Evolutionary conservation across 2,329 filamentous ascomycete genomes (phyloP).

Genomic region (Claviceps cyperi): DNA sequence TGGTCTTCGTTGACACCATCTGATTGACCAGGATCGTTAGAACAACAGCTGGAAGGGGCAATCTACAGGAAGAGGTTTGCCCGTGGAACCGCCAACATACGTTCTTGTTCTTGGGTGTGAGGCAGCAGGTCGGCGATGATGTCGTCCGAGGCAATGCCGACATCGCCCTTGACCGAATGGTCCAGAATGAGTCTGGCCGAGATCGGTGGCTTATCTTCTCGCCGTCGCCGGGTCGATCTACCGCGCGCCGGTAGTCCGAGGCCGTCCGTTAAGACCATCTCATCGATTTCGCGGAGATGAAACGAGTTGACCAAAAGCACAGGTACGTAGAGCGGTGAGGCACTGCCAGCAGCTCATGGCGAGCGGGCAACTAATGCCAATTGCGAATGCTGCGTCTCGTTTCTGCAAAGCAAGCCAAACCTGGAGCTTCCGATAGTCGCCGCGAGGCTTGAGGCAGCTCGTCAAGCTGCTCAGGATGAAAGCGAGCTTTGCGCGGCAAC

Average conservation of each 20-base stretch:
- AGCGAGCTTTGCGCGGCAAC: not conserved
- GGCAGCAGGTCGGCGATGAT: slow-evolving; percentile 73
- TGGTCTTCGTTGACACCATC: slow-evolving; percentile 20
- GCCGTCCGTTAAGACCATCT: slow-evolving; percentile 18
- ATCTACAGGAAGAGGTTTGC: not conserved
- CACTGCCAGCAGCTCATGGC: not conserved
- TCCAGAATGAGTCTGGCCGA: slow-evolving; percentile 73
- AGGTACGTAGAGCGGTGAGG: not conserved
- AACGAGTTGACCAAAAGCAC: not conserved
- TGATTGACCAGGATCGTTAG: not conserved
- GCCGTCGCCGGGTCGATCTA: slow-evolving; percentile 36
- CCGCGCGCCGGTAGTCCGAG: slow-evolving; percentile 14
- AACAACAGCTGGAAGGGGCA: not conserved
- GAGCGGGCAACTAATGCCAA: not conserved
- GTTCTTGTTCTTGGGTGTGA: slow-evolving; percentile 31
- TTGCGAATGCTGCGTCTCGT: not conserved
- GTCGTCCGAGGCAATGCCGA: slow-evolving; percentile 76
- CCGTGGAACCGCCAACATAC: slow-evolving; percentile 25
- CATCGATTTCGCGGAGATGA: not conserved
- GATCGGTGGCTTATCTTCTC: slow-evolving; percentile 59
- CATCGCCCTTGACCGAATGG: slow-evolving; percentile 69
- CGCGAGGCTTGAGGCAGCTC: not conserved
- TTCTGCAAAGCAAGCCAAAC: not conserved
- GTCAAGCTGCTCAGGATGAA: not conserved
- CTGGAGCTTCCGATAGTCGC: not conserved